These are phyloP conservation scores for Lactifluus subvellereus DNA, from an alignment of 768 basidiomycete genomes.

Conservation along the genomic window DNA sequence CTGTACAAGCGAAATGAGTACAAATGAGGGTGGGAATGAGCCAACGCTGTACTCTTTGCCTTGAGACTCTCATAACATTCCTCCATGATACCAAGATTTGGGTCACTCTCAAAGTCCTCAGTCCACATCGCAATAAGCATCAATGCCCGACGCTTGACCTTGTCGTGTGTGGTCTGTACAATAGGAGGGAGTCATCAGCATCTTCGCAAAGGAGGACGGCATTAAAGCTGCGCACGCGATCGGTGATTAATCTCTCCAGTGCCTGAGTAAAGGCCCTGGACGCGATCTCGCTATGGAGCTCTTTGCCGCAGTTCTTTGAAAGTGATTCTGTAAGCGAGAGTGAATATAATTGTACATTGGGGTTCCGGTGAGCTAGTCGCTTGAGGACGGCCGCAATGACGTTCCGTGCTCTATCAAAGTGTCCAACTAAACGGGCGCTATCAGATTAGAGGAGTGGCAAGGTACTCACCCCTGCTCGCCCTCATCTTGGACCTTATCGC, in stretches of 20 bases:
- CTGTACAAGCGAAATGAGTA: slow-evolving; percentile 33
- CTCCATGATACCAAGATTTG: slow-evolving; percentile 82
- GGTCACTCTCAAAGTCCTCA: slow-evolving; percentile 73
- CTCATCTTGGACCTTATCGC: slow-evolving; percentile 93
- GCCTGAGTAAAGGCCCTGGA: slow-evolving; percentile 88
- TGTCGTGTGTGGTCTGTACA: slow-evolving; percentile 81
- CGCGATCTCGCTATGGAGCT: slow-evolving; percentile 80
- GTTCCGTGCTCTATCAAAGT: slow-evolving; percentile 70
- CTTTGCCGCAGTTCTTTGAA: slow-evolving; percentile 83
- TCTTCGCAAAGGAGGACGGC: not conserved
- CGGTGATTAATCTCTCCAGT: slow-evolving; percentile 79
- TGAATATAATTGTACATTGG: slow-evolving; percentile 94
- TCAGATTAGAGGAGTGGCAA: not conserved
- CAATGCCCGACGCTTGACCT: slow-evolving; percentile 75
- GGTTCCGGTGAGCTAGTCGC: slow-evolving; percentile 87
- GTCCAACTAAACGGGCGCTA: slow-evolving; percentile 7
- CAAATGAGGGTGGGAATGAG: not conserved
- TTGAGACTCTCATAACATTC: slow-evolving; percentile 80
- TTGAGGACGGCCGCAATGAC: slow-evolving; percentile 82
- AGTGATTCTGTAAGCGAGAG: slow-evolving; percentile 84
- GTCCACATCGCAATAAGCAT: slow-evolving; percentile 77
- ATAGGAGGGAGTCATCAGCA: not conserved
- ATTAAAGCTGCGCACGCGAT: slow-evolving; percentile 53
- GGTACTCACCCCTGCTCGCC: slow-evolving; percentile 72
- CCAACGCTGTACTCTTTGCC: slow-evolving; percentile 59